Evolutionary conservation across 1,284 basidiomycete species (phyloP).

Genomic region (Amylostereum chailletii): DNA sequence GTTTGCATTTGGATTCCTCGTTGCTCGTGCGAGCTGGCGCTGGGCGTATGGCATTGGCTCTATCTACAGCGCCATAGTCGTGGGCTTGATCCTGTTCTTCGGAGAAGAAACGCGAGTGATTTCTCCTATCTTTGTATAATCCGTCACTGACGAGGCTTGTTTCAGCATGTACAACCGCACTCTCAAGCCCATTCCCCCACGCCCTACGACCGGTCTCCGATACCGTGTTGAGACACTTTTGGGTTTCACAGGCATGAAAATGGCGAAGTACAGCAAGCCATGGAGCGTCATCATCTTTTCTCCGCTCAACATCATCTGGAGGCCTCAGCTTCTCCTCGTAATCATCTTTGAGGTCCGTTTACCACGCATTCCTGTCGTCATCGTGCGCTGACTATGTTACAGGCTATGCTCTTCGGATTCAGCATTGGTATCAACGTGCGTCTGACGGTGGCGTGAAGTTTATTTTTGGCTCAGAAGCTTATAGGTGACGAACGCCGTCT

Average conservation of each 20-base stretch:
- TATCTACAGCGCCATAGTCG: constrained; percentile 49
- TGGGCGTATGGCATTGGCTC: constrained; percentile 68
- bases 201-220: constrained; percentile 34
- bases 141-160: not conserved
- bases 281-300: constrained; percentile 41
- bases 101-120: constrained; percentile 54
- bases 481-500: constrained; percentile 64
- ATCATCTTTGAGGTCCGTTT: constrained; percentile 46
- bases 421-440: constrained; percentile 64
- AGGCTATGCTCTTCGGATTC: constrained; percentile 61
- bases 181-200: constrained; percentile 38
- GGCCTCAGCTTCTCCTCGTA: constrained; percentile 51
- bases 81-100: constrained; percentile 47
- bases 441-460: not conserved
- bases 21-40: constrained; percentile 54
- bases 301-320: constrained; percentile 50
- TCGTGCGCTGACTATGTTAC: not conserved
- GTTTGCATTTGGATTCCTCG: constrained; percentile 63
- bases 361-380: not conserved
- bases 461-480: not conserved
- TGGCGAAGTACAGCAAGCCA: constrained; percentile 50
- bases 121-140: not conserved
- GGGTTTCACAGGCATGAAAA: constrained; percentile 54
- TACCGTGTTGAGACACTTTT: constrained; percentile 55
- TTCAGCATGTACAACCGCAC: constrained; percentile 64